These are phyloP conservation scores for Rhodotorula paludigena DNA, from an alignment of 768 basidiomycete genomes.

Conservation along the genomic window DNA sequence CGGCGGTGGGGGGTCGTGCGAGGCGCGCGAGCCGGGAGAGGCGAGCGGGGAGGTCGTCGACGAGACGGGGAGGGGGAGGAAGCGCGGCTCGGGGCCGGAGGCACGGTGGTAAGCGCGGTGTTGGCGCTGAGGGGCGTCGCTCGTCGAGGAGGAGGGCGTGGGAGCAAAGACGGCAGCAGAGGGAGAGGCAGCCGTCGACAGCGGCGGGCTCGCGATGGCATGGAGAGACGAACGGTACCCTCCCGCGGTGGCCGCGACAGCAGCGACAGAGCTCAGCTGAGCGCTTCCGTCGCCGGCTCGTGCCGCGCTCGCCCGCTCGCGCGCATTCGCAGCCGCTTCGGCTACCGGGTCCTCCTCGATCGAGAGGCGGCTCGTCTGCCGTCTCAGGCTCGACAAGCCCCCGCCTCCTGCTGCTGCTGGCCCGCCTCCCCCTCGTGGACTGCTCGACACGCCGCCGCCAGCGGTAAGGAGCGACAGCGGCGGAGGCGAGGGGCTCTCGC, in stretches of 20 bases:
- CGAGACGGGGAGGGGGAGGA: conserved; percentile 25
- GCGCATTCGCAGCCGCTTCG: background rate
- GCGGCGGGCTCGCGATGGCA: conserved; percentile 16
- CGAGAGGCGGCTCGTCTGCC: conserved; percentile 22
- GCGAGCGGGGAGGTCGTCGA: conserved; percentile 25
- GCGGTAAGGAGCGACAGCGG: background rate
- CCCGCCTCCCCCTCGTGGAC: conserved; percentile 13
- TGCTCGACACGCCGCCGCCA: background rate
- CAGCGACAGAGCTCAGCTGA: too few relatives aligned
- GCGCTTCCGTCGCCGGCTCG: background rate
- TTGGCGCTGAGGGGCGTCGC: background rate
- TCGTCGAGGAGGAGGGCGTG: too few relatives aligned
- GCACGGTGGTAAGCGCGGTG: background rate
- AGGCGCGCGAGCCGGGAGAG: background rate
- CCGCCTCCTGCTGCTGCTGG: too few relatives aligned
- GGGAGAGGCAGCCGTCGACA: conserved; percentile 9
- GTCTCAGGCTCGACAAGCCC: conserved; percentile 15
- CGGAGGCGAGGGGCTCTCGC: conserved; percentile 11
- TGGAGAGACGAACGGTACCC: background rate
- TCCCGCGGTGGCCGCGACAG: too few relatives aligned
- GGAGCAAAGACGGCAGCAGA: background rate
- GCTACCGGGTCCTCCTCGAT: conserved; percentile 32
- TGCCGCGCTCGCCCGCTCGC: background rate
- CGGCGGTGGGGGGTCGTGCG: background rate
- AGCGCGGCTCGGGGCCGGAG: conserved; percentile 18